Evolutionary conservation across 176 grass and related monocot species (phyloP), one percentile per base, ranked within the genome.

Genomic region (Oryza coarctata): DNA sequence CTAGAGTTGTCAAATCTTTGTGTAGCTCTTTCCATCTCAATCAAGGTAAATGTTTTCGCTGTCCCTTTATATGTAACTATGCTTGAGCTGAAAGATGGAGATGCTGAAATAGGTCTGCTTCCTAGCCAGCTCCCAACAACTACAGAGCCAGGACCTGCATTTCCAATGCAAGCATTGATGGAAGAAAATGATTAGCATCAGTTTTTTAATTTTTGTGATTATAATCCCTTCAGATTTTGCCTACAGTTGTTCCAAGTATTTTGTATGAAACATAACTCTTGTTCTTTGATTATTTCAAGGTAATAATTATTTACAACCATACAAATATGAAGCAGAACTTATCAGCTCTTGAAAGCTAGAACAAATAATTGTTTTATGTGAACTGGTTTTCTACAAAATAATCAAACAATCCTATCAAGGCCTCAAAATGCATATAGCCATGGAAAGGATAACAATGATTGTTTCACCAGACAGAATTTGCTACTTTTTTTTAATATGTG

Each of bases 21-120:
- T 77, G 97, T 99, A 68, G 97, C 93, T 74, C 75, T 93, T 73
- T 94, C 89, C 93, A 99, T 99, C 73, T 99, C 91, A 84, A 67
- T 58, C 80, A 95, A 79, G 60, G 80, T 94, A 84, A 99, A 99
- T 8, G 83, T 85, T 92, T 88, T 99, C 65, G 89, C 85, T 9
- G 89, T 90, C 91, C 90, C 90, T 73, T 94, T 89, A 79, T 88
- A 99, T 78, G 92, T 80, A 75, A 85, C 84, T 72, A 94, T 93
- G 79, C 90, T 92, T 68, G 93, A 95, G 80, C 85, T 92, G 82
- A 99, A 95, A 74, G 97, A 94, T 4, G 80, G 91, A 70, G 85
- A 86, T 71, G 71, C 84, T 3, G 93, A 99, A 80, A 90, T 87
- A 72, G 85, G 82, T 64, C 67, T 83, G 80, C 87, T 99, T 86